Conservation (phyloP, 164 flowering plant genomes). For the Protea cynaroides region DNA sequence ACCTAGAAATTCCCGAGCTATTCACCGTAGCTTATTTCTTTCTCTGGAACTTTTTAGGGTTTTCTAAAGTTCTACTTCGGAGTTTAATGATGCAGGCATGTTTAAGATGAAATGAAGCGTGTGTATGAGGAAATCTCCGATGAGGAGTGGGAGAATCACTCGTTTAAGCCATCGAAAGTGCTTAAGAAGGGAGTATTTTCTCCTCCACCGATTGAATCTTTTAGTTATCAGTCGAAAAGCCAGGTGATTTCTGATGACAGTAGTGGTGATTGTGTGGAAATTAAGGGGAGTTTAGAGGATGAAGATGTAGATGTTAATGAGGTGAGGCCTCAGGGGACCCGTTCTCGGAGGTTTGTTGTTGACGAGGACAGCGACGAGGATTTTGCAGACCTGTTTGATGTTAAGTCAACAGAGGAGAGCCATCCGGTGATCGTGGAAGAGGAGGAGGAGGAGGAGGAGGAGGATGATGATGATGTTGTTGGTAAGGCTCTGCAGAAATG, state of each 20-base stretch:
- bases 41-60: not conserved
- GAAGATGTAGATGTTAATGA: slow-evolving; percentile 39
- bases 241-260: slow-evolving; percentile 27
- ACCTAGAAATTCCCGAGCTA: no score
- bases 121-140: slow-evolving; percentile 52
- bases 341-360: slow-evolving; percentile 61
- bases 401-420: slow-evolving; percentile 14
- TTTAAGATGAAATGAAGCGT: slow-evolving; percentile 30
- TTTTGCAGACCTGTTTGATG: slow-evolving; percentile 14
- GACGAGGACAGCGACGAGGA: slow-evolving; percentile 46
- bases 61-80: not conserved
- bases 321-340: slow-evolving; percentile 17
- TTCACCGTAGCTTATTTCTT: no score
- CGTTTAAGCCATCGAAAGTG: slow-evolving; percentile 58
- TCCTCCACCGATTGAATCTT: slow-evolving; percentile 76
- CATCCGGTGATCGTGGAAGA: slow-evolving; percentile 8
- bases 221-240: slow-evolving; percentile 31
- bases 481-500: slow-evolving; percentile 89
- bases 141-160: slow-evolving; percentile 55
- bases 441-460: slow-evolving; percentile 27
- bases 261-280: slow-evolving; percentile 3
- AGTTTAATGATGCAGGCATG: no score
- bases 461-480: slow-evolving; percentile 65
- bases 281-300: slow-evolving; percentile 43
- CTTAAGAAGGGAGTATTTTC: slow-evolving; percentile 23